Conservation (phyloP, 176 grass and related monocot species). For the Aegilops longissima region DNA sequence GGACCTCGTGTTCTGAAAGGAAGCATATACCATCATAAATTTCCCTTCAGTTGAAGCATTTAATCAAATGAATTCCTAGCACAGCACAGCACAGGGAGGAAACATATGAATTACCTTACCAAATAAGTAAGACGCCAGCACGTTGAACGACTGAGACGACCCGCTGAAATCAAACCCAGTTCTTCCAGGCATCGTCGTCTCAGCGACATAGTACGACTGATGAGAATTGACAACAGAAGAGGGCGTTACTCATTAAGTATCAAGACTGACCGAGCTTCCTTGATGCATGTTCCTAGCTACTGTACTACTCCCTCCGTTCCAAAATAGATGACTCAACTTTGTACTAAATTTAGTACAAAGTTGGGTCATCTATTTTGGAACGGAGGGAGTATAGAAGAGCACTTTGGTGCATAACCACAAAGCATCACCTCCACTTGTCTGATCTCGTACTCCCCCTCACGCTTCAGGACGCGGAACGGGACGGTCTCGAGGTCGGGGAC, state of each 20-base stretch:
- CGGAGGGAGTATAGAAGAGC: neutral
- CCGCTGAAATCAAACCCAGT: conserved; percentile 80
- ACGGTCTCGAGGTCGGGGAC: conserved; percentile 88
- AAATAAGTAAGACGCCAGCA: conserved; percentile 76
- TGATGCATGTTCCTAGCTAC: neutral
- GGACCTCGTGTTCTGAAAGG: conserved; percentile 57
- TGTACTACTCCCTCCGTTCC: neutral
- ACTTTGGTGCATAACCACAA: neutral
- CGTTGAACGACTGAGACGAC: conserved; percentile 83
- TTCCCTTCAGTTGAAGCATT: neutral
- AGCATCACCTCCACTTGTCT: conserved; percentile 79
- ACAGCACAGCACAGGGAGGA: neutral
- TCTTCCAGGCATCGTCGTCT: conserved; percentile 76
- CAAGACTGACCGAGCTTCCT: neutral
- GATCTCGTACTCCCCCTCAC: conserved; percentile 67
- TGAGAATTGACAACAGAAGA: neutral
- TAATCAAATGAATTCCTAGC: neutral
- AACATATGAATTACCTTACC: conserved; percentile 76
- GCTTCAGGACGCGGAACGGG: conserved; percentile 62
- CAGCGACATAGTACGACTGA: conserved; percentile 80
- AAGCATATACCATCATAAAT: conserved; percentile 3
- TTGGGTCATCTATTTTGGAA: no score
- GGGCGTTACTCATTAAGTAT: neutral
- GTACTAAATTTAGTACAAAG: no score
- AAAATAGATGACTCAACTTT: no score